These are phyloP conservation scores for Candida stauntonica DNA, from an alignment of 805 yeast species.

Conservation along the genomic window DNA sequence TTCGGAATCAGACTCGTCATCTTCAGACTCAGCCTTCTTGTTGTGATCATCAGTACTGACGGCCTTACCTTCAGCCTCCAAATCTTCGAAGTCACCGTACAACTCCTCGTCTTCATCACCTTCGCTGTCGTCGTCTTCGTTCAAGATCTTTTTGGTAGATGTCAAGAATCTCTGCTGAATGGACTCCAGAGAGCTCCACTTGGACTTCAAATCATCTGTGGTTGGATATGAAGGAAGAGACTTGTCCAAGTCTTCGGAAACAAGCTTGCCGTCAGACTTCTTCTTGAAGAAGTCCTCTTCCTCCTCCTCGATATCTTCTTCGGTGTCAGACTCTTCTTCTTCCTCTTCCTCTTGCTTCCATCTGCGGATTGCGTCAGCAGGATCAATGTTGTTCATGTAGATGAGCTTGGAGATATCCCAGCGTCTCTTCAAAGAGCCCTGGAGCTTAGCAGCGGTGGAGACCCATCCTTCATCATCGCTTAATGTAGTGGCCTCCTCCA, in stretches of 20 bases:
- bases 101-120: conserved; percentile 44
- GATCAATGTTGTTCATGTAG: conserved; percentile 73
- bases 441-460: conserved; percentile 55
- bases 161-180: conserved; percentile 43
- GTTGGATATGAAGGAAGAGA: conserved; percentile 35
- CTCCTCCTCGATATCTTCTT: conserved; percentile 34
- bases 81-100: conserved; percentile 55
- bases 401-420: conserved; percentile 83
- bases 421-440: conserved; percentile 46
- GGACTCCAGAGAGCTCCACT: conserved; percentile 40
- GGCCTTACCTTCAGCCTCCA: conserved; percentile 33
- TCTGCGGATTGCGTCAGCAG: conserved; percentile 65
- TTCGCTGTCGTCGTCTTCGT: conserved; percentile 29
- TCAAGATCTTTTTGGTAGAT: conserved; percentile 44
- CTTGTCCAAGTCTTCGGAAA: conserved; percentile 34
- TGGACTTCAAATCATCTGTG: conserved; percentile 40
- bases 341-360: conserved; percentile 57
- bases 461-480: conserved; percentile 37
- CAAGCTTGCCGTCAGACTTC: conserved; percentile 35
- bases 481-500: conserved; percentile 52
- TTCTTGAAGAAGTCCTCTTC: conserved; percentile 55
- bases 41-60: conserved; percentile 12
- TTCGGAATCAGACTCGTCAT: conserved; percentile 30
- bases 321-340: conserved; percentile 40
- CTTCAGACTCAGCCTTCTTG: conserved; percentile 12